A percentile compares a stretch with the other conserved stretches of the same genome.
These are phyloP conservation scores for Amborella trichopoda DNA, from an alignment of 164 flowering plant genomes.

Conservation along the genomic window DNA sequence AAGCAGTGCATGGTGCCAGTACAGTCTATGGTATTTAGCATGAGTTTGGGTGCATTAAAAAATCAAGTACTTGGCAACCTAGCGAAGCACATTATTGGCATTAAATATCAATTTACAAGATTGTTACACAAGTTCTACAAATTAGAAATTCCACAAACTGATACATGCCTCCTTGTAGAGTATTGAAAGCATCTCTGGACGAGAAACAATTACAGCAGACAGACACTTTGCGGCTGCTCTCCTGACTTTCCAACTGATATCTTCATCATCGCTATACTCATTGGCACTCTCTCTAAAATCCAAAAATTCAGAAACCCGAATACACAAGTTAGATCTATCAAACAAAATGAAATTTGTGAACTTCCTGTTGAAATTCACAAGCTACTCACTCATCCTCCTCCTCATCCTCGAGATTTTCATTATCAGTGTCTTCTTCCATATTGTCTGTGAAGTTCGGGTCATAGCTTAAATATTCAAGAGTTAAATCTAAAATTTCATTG, in stretches of 20 bases:
- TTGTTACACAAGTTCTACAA: no score
- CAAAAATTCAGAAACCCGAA: slow-evolving; percentile 4
- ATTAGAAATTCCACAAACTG: not conserved
- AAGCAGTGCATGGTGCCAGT: no score
- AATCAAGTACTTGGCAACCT: no score
- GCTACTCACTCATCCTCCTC: slow-evolving; percentile 93
- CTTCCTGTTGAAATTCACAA: not conserved
- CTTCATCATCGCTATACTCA: slow-evolving; percentile 99
- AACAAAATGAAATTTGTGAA: not conserved
- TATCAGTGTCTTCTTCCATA: slow-evolving; percentile 99
- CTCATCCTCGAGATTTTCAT: slow-evolving; percentile 56
- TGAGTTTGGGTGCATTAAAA: no score
- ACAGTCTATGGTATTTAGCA: no score
- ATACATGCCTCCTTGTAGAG: slow-evolving; percentile 65
- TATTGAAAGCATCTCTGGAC: slow-evolving; percentile 90
- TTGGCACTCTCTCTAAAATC: slow-evolving; percentile 87
- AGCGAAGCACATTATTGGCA: no score
- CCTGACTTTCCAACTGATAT: slow-evolving; percentile 97
- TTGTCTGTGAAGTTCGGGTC: slow-evolving; percentile 97
- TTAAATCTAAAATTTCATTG: slow-evolving; percentile 70
- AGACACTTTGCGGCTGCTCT: slow-evolving; percentile 98
- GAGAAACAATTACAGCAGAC: slow-evolving; percentile 92
- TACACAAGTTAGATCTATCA: not conserved
- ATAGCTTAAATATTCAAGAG: slow-evolving; percentile 78
- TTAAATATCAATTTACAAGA: no score